These are phyloP conservation scores for Populus deltoides DNA, from an alignment of 345 rosid genomes.

Conservation along the genomic window DNA sequence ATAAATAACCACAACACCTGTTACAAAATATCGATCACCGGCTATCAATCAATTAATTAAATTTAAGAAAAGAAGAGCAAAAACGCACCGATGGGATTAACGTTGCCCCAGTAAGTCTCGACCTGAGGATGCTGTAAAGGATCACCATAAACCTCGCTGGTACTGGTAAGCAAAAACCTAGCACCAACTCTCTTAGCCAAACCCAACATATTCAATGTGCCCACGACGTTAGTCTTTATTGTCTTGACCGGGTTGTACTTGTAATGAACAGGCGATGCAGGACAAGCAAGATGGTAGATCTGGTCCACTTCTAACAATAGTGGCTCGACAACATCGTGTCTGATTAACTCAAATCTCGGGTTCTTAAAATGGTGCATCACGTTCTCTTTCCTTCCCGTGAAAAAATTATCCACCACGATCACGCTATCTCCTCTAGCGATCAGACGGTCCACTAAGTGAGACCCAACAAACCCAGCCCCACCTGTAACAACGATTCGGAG, in stretches of 20 bases:
- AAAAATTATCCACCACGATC: conserved; percentile 97
- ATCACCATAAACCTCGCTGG: conserved; percentile 98
- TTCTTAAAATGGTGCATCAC: conserved; percentile 95
- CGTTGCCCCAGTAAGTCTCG: conserved; percentile 99
- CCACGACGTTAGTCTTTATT: conserved; percentile 94
- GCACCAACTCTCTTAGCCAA: conserved; percentile 96
- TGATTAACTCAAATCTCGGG: conserved; percentile 84
- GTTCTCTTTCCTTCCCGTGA: conserved; percentile 93
- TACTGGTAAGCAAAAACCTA: conserved; percentile 80
- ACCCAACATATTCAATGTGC: conserved; percentile 93
- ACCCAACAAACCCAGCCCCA: conserved; percentile 99
- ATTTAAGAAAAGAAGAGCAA: no score
- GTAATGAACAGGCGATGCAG: conserved; percentile 98
- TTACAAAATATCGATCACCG: not conserved
- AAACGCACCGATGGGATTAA: conserved; percentile 87
- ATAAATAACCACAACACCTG: not conserved
- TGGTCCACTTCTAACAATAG: conserved; percentile 90
- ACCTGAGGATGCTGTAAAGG: conserved; percentile 98
- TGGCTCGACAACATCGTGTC: conserved; percentile 97
- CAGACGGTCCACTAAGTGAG: conserved; percentile 92
- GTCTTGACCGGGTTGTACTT: conserved; percentile 98
- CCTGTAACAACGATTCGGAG: conserved; percentile 89
- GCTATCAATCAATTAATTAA: not conserved
- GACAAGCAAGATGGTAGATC: conserved; percentile 99
- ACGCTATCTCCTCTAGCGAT: conserved; percentile 90